A percentile compares a stretch with the other conserved stretches of the same genome.
Evolutionary conservation across 148 eudicot genomes (phyloP).

Genomic region (Oxyria digyna): DNA sequence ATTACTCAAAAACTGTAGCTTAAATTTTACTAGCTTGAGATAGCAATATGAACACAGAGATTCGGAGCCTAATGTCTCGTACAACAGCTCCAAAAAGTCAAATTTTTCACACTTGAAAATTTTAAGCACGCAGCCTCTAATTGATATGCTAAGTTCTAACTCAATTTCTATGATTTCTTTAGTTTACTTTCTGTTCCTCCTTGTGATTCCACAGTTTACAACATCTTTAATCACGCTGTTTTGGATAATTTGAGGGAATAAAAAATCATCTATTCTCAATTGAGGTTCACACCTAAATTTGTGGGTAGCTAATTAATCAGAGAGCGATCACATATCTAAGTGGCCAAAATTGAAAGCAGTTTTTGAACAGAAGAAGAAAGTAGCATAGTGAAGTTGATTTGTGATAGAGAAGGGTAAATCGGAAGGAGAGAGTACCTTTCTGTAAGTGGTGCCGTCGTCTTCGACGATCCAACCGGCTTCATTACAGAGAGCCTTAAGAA

Average conservation of each 20-base stretch:
- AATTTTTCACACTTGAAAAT: neutral
- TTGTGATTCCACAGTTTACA: neutral
- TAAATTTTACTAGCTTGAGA: neutral
- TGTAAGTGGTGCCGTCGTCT: slow-evolving; percentile 83
- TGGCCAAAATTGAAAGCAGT: too few species aligned
- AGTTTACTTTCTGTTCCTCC: neutral
- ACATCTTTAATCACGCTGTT: too few species aligned
- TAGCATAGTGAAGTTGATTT: too few species aligned
- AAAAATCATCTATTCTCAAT: too few species aligned
- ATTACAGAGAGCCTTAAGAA: slow-evolving; percentile 70
- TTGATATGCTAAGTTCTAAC: neutral
- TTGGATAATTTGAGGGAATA: too few species aligned
- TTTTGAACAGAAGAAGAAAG: too few species aligned
- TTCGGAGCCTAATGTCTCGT: neutral
- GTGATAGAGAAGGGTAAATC: neutral
- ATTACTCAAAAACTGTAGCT: neutral
- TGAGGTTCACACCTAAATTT: too few species aligned
- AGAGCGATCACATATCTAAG: too few species aligned
- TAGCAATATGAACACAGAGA: neutral
- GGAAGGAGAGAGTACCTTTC: slow-evolving; percentile 38
- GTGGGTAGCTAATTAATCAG: too few species aligned
- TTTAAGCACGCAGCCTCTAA: neutral
- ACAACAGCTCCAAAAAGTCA: neutral
- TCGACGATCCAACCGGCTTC: slow-evolving; percentile 97
- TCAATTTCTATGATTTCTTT: neutral